A percentile compares a stretch with the other conserved stretches of the same genome.
Evolutionary conservation across 441 rosid species (phyloP).

Genomic region (Bocquillonia castaneifolia): DNA sequence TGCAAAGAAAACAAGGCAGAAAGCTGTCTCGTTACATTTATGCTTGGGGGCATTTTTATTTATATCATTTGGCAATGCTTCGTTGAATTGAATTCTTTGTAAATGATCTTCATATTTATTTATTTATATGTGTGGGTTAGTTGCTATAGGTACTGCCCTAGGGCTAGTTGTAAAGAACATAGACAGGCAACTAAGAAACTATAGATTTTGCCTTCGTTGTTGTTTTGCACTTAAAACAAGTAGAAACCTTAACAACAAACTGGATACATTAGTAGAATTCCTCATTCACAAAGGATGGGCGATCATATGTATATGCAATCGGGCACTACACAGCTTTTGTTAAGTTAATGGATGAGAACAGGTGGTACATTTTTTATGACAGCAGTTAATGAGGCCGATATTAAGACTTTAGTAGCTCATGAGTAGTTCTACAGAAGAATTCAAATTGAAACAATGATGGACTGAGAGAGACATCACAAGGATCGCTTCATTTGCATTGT

Average conservation of each 20-base stretch:
- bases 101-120: background rate
- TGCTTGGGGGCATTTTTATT: constrained; percentile 69
- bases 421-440: constrained; percentile 79
- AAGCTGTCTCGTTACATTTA: constrained; percentile 58
- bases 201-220: constrained; percentile 69
- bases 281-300: constrained; percentile 45
- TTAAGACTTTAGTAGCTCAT: constrained; percentile 81
- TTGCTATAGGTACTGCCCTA: constrained; percentile 56
- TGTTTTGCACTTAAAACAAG: constrained; percentile 68
- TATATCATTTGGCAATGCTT: background rate
- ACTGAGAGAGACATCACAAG: constrained; percentile 35
- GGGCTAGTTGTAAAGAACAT: constrained; percentile 65
- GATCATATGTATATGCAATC: constrained; percentile 39
- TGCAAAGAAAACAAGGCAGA: constrained; percentile 54
- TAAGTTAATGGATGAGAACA: constrained; percentile 70
- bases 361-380: constrained; percentile 92
- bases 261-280: constrained; percentile 71
- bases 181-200: constrained; percentile 69
- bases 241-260: constrained; percentile 58
- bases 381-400: constrained; percentile 55
- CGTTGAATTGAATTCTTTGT: background rate
- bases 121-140: background rate
- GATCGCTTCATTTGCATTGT: background rate
- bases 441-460: constrained; percentile 26
- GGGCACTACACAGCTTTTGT: constrained; percentile 80